These are phyloP conservation scores for Fomitopsis pulvina DNA, from an alignment of 768 basidiomycete species.

Conservation along the genomic window DNA sequence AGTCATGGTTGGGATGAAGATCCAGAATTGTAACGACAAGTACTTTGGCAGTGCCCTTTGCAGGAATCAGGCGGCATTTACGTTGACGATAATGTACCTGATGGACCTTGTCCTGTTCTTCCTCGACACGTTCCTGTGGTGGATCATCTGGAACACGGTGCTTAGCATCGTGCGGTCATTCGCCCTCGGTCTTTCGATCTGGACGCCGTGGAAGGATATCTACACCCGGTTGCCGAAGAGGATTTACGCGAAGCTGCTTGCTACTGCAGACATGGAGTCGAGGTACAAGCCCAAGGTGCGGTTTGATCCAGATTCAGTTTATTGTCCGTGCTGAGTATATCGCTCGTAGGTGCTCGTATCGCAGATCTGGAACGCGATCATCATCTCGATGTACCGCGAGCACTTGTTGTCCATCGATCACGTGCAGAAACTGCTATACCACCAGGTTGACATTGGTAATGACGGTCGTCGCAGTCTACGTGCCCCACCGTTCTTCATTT, in stretches of 20 bases:
- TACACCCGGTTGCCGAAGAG: slow-evolving; percentile 93
- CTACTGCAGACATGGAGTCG: slow-evolving; percentile 93
- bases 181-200: slow-evolving; percentile 87
- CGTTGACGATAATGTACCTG: slow-evolving; percentile 95
- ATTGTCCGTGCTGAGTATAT: slow-evolving; percentile 1
- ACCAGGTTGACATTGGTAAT: slow-evolving; percentile 81
- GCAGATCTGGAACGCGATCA: slow-evolving; percentile 99
- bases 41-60: slow-evolving; percentile 82
- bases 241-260: slow-evolving; percentile 92
- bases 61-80: slow-evolving; percentile 89
- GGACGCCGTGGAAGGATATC: slow-evolving; percentile 99
- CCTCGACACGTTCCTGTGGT: slow-evolving; percentile 99
- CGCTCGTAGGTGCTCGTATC: slow-evolving; percentile 80
- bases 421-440: slow-evolving; percentile 95
- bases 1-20: slow-evolving; percentile 96
- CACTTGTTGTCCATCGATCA: slow-evolving; percentile 98
- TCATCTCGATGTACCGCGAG: slow-evolving; percentile 99
- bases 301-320: neutral
- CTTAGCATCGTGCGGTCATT: slow-evolving; percentile 87
- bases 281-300: slow-evolving; percentile 99
- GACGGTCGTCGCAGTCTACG: slow-evolving; percentile 89
- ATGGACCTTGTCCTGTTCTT: slow-evolving; percentile 98
- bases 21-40: slow-evolving; percentile 85
- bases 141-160: slow-evolving; percentile 98
- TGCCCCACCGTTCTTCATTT: slow-evolving; percentile 97